Percentiles rank a stretch among this genome's conserved stretches.
These are phyloP conservation scores for Melanogaster broomeanus DNA, from an alignment of 768 basidiomycete genomes.

Conservation along the genomic window DNA sequence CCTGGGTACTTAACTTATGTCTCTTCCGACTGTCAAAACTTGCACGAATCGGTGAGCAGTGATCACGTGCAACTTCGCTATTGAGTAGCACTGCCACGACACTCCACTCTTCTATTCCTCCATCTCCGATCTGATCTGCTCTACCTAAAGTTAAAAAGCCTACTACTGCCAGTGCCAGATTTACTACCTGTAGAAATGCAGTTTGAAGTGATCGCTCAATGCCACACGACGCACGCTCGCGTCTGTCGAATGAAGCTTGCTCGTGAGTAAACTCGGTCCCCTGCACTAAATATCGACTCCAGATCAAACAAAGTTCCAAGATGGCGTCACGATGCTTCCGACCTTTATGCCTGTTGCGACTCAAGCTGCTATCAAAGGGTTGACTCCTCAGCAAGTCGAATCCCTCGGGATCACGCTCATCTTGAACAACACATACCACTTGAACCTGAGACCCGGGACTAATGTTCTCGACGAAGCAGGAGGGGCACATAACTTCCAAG, in stretches of 20 bases:
- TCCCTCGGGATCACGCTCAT: slow-evolving; percentile 80
- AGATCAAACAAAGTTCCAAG: slow-evolving; percentile 36
- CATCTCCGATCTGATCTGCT: too few relatives aligned
- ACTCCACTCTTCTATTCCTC: too few relatives aligned
- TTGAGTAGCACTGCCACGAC: slow-evolving; percentile 14
- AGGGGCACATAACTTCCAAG: slow-evolving; percentile 89
- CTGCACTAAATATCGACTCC: neutral
- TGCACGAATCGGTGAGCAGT: neutral
- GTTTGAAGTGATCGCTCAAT: slow-evolving; percentile 81
- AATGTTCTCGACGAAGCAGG: slow-evolving; percentile 71
- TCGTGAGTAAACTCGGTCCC: slow-evolving; percentile 47
- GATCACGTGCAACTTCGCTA: neutral
- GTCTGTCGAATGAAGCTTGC: slow-evolving; percentile 84
- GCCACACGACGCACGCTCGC: slow-evolving; percentile 78
- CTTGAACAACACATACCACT: slow-evolving; percentile 89
- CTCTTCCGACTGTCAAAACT: neutral
- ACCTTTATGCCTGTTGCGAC: slow-evolving; percentile 96
- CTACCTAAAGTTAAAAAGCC: too few relatives aligned
- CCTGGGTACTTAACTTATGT: too few relatives aligned
- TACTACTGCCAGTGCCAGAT: too few relatives aligned
- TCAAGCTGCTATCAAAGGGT: slow-evolving; percentile 88
- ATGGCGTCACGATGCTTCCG: slow-evolving; percentile 80
- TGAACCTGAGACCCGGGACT: slow-evolving; percentile 84
- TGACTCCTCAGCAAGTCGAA: slow-evolving; percentile 85
- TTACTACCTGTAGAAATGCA: slow-evolving; percentile 48